These are phyloP conservation scores for Megacollybia marginata DNA, from an alignment of 768 basidiomycete species.

Conservation along the genomic window DNA sequence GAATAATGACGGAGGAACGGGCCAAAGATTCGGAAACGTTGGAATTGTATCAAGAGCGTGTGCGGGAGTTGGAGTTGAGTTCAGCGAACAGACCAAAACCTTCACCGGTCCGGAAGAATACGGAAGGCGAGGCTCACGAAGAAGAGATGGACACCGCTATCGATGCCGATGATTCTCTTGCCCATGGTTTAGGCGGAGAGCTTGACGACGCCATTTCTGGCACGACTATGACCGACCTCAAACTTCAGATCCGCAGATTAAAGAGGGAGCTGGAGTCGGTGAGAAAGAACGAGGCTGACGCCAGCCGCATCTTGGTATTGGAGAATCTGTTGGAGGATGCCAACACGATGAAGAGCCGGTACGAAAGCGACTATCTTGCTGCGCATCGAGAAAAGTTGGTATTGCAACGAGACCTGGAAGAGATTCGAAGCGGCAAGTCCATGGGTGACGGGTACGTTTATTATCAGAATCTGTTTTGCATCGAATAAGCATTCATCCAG, in stretches of 20 bases:
- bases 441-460: slow-evolving; percentile 67
- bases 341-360: slow-evolving; percentile 81
- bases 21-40: slow-evolving; percentile 77
- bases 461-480: not conserved
- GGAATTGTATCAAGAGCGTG: slow-evolving; percentile 84
- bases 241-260: slow-evolving; percentile 77
- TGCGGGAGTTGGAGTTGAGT: slow-evolving; percentile 77
- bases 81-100: slow-evolving; percentile 18
- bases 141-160: slow-evolving; percentile 20
- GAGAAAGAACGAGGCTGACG: slow-evolving; percentile 68
- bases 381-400: slow-evolving; percentile 79
- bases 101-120: slow-evolving; percentile 6
- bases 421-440: slow-evolving; percentile 82
- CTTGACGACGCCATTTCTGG: slow-evolving; percentile 81
- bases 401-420: slow-evolving; percentile 76
- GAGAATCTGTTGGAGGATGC: slow-evolving; percentile 91
- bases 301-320: slow-evolving; percentile 72
- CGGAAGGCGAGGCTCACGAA: slow-evolving; percentile 37
- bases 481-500: slow-evolving; percentile 28
- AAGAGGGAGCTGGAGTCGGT: slow-evolving; percentile 74
- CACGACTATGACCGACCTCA: slow-evolving; percentile 87
- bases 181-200: slow-evolving; percentile 74
- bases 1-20: slow-evolving; percentile 62
- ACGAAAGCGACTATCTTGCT: slow-evolving; percentile 81
- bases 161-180: slow-evolving; percentile 36